A percentile compares a stretch with the other conserved stretches of the same genome.
Evolutionary conservation across 352 stramenopile genomes (phyloP).

Genomic region (Globisporangium megalacanthum): DNA sequence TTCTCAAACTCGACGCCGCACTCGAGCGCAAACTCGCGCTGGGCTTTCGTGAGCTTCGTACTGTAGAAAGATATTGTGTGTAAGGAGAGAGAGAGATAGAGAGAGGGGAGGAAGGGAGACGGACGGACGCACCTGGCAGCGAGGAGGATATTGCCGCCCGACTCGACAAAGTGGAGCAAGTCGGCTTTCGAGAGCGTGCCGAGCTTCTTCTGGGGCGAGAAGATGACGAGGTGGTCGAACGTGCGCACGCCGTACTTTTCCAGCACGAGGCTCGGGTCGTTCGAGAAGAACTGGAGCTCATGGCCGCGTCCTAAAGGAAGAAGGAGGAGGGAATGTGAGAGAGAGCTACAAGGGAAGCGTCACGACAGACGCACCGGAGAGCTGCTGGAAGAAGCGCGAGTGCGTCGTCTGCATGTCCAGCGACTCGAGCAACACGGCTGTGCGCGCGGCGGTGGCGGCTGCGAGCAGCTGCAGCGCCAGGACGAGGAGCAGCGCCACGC

Average conservation of each 20-base stretch:
- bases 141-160: constrained; percentile 82
- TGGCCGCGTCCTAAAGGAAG: constrained; percentile 36
- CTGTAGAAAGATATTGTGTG: constrained; percentile 11
- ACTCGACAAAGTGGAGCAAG: constrained; percentile 81
- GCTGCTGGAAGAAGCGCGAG: constrained; percentile 70
- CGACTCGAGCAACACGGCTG: constrained; percentile 63
- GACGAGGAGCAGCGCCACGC: constrained; percentile 10
- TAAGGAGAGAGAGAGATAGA: not conserved
- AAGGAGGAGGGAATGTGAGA: not conserved
- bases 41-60: constrained; percentile 70
- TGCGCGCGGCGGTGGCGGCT: constrained; percentile 34
- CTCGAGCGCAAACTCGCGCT: constrained; percentile 82
- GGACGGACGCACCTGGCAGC: constrained; percentile 31
- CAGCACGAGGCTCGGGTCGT: constrained; percentile 51
- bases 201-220: constrained; percentile 80
- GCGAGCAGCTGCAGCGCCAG: constrained; percentile 9
- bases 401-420: constrained; percentile 54
- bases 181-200: constrained; percentile 61
- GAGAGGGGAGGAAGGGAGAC: not conserved
- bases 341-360: not conserved
- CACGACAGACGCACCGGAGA: constrained; percentile 32
- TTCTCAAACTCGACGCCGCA: constrained; percentile 88
- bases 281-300: constrained; percentile 53
- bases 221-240: constrained; percentile 89
- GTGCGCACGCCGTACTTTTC: constrained; percentile 80